Conservation (phyloP, 2,329 filamentous ascomycete genomes). For the Apiospora arundinis region DNA sequence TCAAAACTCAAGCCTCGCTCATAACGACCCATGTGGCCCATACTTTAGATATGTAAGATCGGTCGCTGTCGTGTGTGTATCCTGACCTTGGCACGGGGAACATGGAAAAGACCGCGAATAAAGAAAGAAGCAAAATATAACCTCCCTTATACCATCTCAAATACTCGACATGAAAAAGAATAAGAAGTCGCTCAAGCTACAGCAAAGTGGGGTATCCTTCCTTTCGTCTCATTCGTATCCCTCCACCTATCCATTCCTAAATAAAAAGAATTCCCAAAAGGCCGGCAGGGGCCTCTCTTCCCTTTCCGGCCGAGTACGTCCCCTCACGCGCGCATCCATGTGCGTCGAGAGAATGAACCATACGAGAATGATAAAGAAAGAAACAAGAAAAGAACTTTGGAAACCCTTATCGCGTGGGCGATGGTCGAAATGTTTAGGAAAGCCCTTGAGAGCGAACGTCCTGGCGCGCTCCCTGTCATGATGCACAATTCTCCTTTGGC, state of each 20-base stretch:
- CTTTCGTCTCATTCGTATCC: conserved; percentile 41
- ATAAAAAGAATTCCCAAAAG: conserved; percentile 27
- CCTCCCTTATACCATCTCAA: conserved; percentile 36
- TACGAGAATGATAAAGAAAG: conserved; percentile 6
- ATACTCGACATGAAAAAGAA: conserved; percentile 37
- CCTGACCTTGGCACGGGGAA: background rate
- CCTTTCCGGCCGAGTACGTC: conserved; percentile 31
- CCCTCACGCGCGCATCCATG: conserved; percentile 29
- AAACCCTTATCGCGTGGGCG: conserved; percentile 40
- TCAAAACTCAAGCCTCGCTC: background rate
- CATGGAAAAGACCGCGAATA: background rate
- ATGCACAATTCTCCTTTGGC: conserved; percentile 11
- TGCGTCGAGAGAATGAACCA: conserved; percentile 27
- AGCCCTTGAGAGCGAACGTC: conserved; percentile 42
- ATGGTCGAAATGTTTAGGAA: conserved; percentile 40
- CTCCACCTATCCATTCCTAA: conserved; percentile 25
- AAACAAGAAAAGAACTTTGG: conserved; percentile 30
- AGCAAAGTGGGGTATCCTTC: conserved; percentile 43
- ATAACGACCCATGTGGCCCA: background rate
- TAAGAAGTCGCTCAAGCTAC: conserved; percentile 27
- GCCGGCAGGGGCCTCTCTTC: background rate
- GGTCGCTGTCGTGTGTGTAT: background rate
- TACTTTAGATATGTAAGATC: background rate
- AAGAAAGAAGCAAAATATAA: conserved; percentile 23
- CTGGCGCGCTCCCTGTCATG: conserved; percentile 26